Evolutionary conservation across 305 asterid species (phyloP).

Genomic region (Fraxinus baroniana): DNA sequence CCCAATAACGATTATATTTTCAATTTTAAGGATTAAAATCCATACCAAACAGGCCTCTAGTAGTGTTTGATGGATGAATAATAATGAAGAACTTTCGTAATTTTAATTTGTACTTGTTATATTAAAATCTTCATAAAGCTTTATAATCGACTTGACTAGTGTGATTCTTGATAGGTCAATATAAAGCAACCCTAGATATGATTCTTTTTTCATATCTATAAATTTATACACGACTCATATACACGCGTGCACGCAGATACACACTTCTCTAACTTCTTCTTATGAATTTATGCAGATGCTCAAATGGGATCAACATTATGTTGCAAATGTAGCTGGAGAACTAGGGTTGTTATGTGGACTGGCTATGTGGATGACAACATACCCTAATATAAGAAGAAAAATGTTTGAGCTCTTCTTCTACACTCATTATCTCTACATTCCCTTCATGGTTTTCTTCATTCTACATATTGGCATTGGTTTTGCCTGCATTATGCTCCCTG

Average conservation of each 20-base stretch:
- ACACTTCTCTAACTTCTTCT: not conserved
- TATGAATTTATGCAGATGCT: conserved; percentile 48
- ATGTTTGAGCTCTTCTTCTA: conserved; percentile 79
- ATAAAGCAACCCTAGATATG: not conserved
- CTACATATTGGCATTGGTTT: conserved; percentile 79
- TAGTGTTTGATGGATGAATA: not conserved
- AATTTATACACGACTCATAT: not conserved
- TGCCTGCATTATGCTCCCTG: conserved; percentile 88
- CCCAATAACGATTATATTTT: too few relatives aligned
- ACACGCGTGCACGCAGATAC: not conserved
- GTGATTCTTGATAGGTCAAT: not conserved
- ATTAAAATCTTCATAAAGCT: not conserved
- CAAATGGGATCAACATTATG: conserved; percentile 75
- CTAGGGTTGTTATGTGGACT: conserved; percentile 62
- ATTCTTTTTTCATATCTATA: not conserved
- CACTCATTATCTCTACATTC: conserved; percentile 81
- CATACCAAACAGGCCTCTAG: too few relatives aligned
- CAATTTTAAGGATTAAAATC: too few relatives aligned
- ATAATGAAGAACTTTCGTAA: not conserved
- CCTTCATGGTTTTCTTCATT: conserved; percentile 71
- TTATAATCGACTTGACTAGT: not conserved
- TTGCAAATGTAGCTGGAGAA: conserved; percentile 90
- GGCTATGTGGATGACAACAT: conserved; percentile 65
- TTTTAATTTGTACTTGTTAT: not conserved
- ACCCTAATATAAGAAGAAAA: conserved; percentile 64